Conservation (phyloP, 2,329 filamentous ascomycete genomes). For the Sarocladium brachiariae region DNA sequence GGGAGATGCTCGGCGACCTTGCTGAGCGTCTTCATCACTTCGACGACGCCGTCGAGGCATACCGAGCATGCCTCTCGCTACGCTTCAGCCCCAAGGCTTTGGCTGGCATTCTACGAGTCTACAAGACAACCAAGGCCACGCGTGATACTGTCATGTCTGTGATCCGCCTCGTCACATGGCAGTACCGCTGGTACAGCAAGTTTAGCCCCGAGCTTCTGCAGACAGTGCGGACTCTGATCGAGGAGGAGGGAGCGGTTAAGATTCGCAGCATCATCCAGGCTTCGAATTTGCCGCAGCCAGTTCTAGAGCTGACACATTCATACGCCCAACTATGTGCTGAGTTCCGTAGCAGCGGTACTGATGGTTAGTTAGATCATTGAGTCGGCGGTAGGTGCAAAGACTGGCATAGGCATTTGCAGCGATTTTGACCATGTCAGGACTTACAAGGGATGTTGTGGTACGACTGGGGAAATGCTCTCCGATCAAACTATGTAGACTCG, state of each 20-base stretch:
- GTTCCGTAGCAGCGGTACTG: slow-evolving; percentile 89
- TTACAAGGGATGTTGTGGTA: background rate
- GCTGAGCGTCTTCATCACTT: slow-evolving; percentile 88
- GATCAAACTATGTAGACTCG: background rate
- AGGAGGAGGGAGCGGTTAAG: slow-evolving; percentile 96
- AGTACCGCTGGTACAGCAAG: slow-evolving; percentile 99
- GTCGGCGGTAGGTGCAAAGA: background rate
- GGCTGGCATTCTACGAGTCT: slow-evolving; percentile 72
- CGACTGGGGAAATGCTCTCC: background rate
- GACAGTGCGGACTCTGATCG: slow-evolving; percentile 85
- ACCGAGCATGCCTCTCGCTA: slow-evolving; percentile 76
- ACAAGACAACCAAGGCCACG: slow-evolving; percentile 71
- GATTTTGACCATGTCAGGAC: slow-evolving; percentile 5
- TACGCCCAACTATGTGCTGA: slow-evolving; percentile 92
- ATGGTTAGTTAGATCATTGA: slow-evolving; percentile 48
- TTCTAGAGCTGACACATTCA: slow-evolving; percentile 90
- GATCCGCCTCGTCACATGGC: slow-evolving; percentile 91
- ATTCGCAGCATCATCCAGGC: slow-evolving; percentile 95
- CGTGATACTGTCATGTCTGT: slow-evolving; percentile 76
- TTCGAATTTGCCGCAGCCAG: slow-evolving; percentile 85
- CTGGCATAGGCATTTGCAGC: slow-evolving; percentile 3
- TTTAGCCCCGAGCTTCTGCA: slow-evolving; percentile 89
- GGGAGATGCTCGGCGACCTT: slow-evolving; percentile 92
- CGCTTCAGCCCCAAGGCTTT: slow-evolving; percentile 93
- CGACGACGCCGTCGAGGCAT: slow-evolving; percentile 89